Evolutionary conservation across 352 stramenopile species (phyloP).

Genomic region (Phytophthora fragariae): DNA sequence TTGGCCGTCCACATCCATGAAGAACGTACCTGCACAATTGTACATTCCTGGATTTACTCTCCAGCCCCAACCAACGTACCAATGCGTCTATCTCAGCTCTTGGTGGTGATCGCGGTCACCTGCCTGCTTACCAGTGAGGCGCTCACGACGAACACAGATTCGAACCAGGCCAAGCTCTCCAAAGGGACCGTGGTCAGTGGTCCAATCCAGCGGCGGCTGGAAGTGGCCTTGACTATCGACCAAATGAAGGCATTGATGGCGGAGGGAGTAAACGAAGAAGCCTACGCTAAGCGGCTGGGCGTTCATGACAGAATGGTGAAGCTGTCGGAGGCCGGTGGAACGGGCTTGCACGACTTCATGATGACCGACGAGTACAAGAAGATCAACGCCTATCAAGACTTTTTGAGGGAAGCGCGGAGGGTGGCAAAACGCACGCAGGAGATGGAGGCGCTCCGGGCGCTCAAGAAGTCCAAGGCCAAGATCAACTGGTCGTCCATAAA

Average conservation of each 20-base stretch:
- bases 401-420: neutral
- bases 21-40: neutral
- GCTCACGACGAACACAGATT: neutral
- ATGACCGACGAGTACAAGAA: neutral
- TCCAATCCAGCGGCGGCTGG: neutral
- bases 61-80: neutral
- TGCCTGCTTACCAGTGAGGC: neutral
- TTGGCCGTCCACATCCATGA: neutral
- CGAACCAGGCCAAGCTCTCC: neutral
- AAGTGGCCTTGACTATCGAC: neutral
- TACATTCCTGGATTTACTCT: neutral
- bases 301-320: neutral
- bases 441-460: no score
- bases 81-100: neutral
- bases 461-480: no score
- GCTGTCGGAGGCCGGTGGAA: neutral
- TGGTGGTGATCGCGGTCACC: neutral
- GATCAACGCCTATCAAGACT: neutral
- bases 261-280: neutral
- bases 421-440: neutral
- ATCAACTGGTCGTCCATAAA: no score
- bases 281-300: neutral
- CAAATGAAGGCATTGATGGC: neutral
- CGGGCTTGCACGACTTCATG: neutral
- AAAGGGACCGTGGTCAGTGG: neutral